Base-by-base conservation (phyloP, 106 monocot species). In the Platanthera zijinensis region DNA sequence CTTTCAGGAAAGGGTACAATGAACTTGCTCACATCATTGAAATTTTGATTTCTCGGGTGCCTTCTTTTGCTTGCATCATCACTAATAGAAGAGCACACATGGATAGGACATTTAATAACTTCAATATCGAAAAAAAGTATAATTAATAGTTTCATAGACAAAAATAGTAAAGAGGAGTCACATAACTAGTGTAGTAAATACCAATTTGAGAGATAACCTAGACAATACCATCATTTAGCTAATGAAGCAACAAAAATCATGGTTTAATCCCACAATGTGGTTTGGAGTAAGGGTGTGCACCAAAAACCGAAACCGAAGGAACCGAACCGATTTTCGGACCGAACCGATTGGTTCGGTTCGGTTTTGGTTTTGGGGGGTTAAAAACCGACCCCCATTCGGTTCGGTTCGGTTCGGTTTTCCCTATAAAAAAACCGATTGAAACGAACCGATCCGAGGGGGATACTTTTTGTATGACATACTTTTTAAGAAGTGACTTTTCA, bases 11-110 rank as follows among this genome's bases (percentile, higher is more conserved):
- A 54, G 7, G 81, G 18, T 19, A 73, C 12, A 50, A 80, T 53
- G 69, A 78, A 74, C 69, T 80, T 88, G 30, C 81, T 81, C 9
- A 57, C 63, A 75, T 88, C 92, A 18, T 88, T 86, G 21, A 56
- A 78, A 14, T 85, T 81, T 72, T 73, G 83, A 69, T 53, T 67
- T 83, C 78, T 90, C 7, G 74, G 83, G 32, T 72, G 19, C 77
- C 62, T 85, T 62, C 78, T 87, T 79, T 81, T 93, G 71, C 69
- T 73, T 78, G 75, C 66, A 50, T 85, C 87, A 83, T 87, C 84
- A 69, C 90, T 87, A 48, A 75, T n/a, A 50, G 5, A 13, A 75
- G 28, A 7, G 18, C n/a, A 53, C 19, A 15, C 1, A 59, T 62
- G 18, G 28, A 32, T 69, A 49, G 5, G 66, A 11, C 21, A 18